These are phyloP conservation scores for Flueggea neowawraea DNA, from an alignment of 441 rosid genomes.

Conservation along the genomic window DNA sequence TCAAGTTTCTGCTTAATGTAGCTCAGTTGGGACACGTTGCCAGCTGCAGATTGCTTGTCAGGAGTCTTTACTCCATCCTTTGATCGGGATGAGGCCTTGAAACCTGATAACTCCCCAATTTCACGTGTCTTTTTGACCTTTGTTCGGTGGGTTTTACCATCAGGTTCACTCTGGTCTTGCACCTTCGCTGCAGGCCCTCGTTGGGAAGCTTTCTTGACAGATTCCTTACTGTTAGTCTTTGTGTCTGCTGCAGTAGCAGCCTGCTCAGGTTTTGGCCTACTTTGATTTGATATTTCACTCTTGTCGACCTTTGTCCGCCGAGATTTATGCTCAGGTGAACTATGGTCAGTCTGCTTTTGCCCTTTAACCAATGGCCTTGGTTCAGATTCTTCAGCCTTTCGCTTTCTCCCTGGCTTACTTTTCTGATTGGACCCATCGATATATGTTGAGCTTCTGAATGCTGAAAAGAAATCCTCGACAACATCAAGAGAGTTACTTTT, in stretches of 20 bases:
- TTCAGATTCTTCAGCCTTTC: conserved; percentile 28
- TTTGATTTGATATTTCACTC: conserved; percentile 15
- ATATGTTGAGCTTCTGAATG: conserved; percentile 58
- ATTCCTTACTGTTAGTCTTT: no score
- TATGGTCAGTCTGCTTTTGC: conserved; percentile 18
- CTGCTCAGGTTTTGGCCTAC: no score
- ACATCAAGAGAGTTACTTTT: conserved; percentile 32
- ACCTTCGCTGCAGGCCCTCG: no score
- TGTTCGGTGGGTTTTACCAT: no score
- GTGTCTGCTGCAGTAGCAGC: no score
- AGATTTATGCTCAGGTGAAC: conserved; percentile 16
- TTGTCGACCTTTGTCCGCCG: conserved; percentile 14
- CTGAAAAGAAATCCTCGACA: conserved; percentile 53
- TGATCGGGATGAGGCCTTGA: no score
- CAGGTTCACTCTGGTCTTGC: no score
- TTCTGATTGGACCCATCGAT: conserved; percentile 30
- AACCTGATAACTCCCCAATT: no score
- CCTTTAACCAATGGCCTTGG: conserved; percentile 6
- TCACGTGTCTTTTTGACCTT: no score
- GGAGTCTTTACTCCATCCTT: conserved; percentile 17
- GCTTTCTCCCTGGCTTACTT: conserved; percentile 30
- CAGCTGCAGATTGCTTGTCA: conserved; percentile 16
- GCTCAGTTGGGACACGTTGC: conserved; percentile 21
- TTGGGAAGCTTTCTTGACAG: no score
- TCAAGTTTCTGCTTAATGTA: conserved; percentile 48